Evolutionary conservation across 768 basidiomycete genomes (phyloP).

Genomic region (Lactarius trivialis): DNA sequence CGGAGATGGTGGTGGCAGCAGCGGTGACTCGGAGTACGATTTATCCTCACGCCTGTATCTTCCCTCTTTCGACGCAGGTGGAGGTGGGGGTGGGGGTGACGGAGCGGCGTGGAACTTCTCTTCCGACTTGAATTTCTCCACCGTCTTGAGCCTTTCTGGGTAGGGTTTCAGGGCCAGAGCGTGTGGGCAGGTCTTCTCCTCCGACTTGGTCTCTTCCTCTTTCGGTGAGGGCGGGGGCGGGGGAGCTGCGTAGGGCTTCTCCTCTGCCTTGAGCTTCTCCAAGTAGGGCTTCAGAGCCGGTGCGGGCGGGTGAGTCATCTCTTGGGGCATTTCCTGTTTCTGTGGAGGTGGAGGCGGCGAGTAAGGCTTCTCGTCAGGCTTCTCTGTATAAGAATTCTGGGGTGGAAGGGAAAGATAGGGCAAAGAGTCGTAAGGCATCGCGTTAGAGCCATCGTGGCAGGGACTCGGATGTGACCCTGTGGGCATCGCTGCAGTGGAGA

Average conservation of each 20-base stretch:
- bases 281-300: not conserved
- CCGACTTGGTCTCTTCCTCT: not conserved
- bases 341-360: too few relatives aligned
- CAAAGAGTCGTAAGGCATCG: not conserved
- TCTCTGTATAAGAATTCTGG: not conserved
- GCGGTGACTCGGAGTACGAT: not conserved
- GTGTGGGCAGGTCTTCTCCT: constrained; percentile 2
- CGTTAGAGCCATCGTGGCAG: not conserved
- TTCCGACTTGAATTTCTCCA: not conserved
- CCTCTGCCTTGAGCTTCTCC: not conserved
- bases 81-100: not conserved
- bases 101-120: not conserved
- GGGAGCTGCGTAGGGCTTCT: not conserved
- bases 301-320: not conserved
- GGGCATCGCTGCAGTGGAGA: constrained; percentile 6
- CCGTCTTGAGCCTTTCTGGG: not conserved
- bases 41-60: not conserved
- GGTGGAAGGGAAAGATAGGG: not conserved
- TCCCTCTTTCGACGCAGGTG: not conserved
- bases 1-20: not conserved
- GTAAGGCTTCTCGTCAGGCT: not conserved
- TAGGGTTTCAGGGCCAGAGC: not conserved
- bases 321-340: too few relatives aligned
- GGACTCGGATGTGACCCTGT: not conserved
- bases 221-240: not conserved